Evolutionary conservation across 192 early-diverging fungal species (phyloP), one percentile per base, ranked within the genome.

Genomic region (Spinellus fusiger): DNA sequence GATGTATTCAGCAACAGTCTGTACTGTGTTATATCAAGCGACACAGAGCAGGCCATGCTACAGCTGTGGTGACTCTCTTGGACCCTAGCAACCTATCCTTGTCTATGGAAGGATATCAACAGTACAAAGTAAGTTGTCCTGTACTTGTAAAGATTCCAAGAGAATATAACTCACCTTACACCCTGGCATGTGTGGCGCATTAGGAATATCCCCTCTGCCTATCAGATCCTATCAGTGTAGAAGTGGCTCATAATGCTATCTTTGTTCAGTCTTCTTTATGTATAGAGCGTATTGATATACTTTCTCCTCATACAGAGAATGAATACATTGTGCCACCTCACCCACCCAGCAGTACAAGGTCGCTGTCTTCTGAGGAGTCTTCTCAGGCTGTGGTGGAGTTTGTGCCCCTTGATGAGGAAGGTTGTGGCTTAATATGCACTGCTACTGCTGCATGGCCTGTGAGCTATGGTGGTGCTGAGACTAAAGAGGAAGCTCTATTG

Each of bases 301-400:
- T n/a, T 52, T 15, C 31, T 52, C 50, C 50, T 52, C 26, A 52
- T 52, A n/a, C n/a, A n/a, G n/a, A n/a, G n/a, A n/a, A n/a, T n/a
- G n/a, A n/a, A n/a, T n/a, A n/a, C n/a, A n/a, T n/a, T n/a, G n/a
- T n/a, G n/a, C n/a, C n/a, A n/a, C n/a, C n/a, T n/a, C n/a, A n/a
- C n/a, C n/a, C n/a, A n/a, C n/a, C 13, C 35, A 37, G 35, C 13
- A 37, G 10, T 44, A 44, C 40, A 44, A 56, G 33, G 54, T 13
- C 9, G 32, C 29, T 34, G 32, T 46, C 22, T 1, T 29, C 32
- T 1, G 57, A 59, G 15, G 57, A 59, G 31, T 31, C 57, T 12
- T 40, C 44, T 9, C 20, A 49, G n/a, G 49, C n/a, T 0, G 49
- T 46, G 13, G n/a, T 59, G 15, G 57, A 27, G 3, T 59, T 22